Conservation (phyloP, 257 asterid genomes). For the Solanum chmielewskii region DNA sequence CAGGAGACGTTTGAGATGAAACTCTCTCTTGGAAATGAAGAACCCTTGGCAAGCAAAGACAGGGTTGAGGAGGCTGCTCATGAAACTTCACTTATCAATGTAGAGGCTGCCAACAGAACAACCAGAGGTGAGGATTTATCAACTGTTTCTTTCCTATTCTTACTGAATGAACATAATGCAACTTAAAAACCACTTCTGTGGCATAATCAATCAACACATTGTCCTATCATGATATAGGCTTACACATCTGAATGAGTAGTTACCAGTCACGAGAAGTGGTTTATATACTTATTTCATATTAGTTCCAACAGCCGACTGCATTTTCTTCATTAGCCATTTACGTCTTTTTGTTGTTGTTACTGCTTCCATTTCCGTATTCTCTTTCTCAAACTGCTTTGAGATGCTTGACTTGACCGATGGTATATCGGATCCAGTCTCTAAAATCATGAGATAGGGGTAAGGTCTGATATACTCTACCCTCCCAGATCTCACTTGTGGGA, state of each 20-base stretch:
- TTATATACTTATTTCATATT: background rate
- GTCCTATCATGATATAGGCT: background rate
- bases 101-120: conserved; percentile 33
- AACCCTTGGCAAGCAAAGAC: conserved; percentile 32
- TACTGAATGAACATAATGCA: background rate
- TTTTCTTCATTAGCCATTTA: background rate
- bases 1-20: conserved; percentile 46
- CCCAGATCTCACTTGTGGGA: background rate
- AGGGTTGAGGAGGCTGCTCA: conserved; percentile 34
- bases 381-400: background rate
- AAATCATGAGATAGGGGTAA: background rate
- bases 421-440: background rate
- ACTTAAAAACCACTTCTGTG: background rate
- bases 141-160: background rate
- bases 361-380: background rate
- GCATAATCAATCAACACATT: background rate
- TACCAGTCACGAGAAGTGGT: background rate
- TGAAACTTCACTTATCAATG: conserved; percentile 24
- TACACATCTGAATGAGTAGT: background rate
- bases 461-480: background rate
- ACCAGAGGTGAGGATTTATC: conserved; percentile 33
- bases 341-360: background rate
- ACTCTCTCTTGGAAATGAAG: conserved; percentile 27
- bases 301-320: background rate
- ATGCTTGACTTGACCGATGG: background rate